Evolutionary conservation across 75 land plant species (phyloP), one percentile per base, ranked within the genome.

Genomic region (Ceratopteris richardii): DNA sequence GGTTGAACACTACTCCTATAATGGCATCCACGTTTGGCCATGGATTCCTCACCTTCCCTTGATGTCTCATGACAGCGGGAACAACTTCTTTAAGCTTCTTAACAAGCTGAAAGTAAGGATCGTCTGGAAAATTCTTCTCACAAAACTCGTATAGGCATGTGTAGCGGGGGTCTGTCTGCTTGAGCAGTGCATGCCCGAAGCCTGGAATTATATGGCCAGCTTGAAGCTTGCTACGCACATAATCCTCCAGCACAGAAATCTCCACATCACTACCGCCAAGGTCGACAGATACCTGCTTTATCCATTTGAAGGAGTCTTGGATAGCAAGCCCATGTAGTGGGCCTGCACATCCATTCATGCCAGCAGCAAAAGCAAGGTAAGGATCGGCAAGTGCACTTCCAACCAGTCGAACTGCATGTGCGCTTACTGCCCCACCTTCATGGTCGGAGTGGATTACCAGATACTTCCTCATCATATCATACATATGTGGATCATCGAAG

Each of bases 311-410:
- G 5, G 48, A 4, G 14, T 14, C 56, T 23, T 54, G 56, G 31
- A 28, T 54, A 2, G 56, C 56, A 4, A 54, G 56, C 11, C 56
- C 56, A 54, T 54, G 56, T 28, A 54, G 56, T 3, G 56, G 56
- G 26, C 56, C 56, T 28, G 56, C 56, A 30, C 29, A 30, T 23
- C 56, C 56, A 54, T 54, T 54, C 56, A 54, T 54, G 14, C 56
- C 56, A 2, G 56, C 56, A 10, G 56, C 23, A 22, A 54, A 54
- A 3, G 56, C 56, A 5, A 19, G 20, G 56, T 54, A 54, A 19
- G 56, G 56, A 16, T 54, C 56, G 3, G 56, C 29, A 1, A 54
- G 23, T 11, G 56, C 56, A 24, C 56, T 54, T 30, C 56, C 56
- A 54, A 54, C 56, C 20, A 28, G 31, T 1, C 23, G 20, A 27